Evolutionary conservation across 306 rosid species (phyloP).

Genomic region (Cyamopsis tetragonoloba): DNA sequence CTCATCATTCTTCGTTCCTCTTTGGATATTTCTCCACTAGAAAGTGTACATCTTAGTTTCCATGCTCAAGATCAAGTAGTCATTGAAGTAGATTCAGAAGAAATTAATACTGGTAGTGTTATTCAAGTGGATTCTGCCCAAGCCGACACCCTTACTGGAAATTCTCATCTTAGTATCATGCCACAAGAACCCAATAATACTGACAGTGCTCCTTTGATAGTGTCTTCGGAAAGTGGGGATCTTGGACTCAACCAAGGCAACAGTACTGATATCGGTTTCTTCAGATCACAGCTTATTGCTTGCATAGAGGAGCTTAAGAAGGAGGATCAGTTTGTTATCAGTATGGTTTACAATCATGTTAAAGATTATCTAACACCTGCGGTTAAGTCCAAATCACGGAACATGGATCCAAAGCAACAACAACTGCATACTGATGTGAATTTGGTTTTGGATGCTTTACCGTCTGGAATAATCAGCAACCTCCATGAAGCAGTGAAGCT

Average conservation of each 20-base stretch:
- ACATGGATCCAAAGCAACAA: no score
- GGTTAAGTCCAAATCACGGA: no score
- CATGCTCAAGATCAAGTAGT: neutral
- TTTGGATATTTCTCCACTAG: neutral
- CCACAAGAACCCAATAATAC: neutral
- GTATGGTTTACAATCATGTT: neutral
- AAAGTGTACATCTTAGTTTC: neutral
- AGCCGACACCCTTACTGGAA: no score
- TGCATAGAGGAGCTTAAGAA: neutral
- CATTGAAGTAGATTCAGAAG: neutral
- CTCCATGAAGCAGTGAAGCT: slow-evolving; percentile 65
- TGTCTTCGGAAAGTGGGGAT: neutral
- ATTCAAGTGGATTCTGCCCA: neutral
- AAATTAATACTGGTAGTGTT: neutral
- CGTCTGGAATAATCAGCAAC: slow-evolving; percentile 44
- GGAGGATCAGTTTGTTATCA: no score
- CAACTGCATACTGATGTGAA: slow-evolving; percentile 28
- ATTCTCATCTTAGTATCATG: no score
- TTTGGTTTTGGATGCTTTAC: slow-evolving; percentile 53
- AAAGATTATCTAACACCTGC: neutral
- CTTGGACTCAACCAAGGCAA: neutral
- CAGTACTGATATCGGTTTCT: neutral
- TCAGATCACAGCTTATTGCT: neutral
- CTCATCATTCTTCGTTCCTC: neutral
- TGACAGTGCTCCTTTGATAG: no score